Evolutionary conservation across 2,329 filamentous ascomycete genomes (phyloP).

Genomic region (Phyllosticta ampelicida): DNA sequence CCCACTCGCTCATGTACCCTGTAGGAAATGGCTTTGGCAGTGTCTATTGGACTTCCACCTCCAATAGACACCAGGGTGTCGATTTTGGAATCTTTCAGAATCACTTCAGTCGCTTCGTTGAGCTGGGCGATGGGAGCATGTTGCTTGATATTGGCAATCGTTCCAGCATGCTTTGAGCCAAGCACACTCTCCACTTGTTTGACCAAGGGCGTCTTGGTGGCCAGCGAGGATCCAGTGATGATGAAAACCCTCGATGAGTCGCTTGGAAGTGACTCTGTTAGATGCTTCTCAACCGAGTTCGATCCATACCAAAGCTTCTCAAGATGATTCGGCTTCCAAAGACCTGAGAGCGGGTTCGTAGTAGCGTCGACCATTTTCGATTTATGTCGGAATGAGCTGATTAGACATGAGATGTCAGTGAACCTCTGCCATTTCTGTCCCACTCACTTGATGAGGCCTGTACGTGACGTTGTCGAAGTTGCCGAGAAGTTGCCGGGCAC

Average conservation of each 20-base stretch:
- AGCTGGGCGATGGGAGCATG: slow-evolving; percentile 46
- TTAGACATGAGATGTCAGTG: neutral
- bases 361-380: slow-evolving; percentile 32
- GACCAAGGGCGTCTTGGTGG: slow-evolving; percentile 43
- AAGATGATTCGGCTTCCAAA: slow-evolving; percentile 42
- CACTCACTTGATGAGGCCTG: neutral
- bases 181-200: slow-evolving; percentile 41
- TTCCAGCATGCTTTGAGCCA: slow-evolving; percentile 38
- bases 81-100: slow-evolving; percentile 35
- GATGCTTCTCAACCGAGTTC: slow-evolving; percentile 36
- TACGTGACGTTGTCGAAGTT: neutral
- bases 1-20: slow-evolving; percentile 24
- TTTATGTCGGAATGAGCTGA: neutral
- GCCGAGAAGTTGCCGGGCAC: neutral
- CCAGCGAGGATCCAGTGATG: slow-evolving; percentile 44
- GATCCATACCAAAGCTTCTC: slow-evolving; percentile 41
- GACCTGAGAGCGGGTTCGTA: slow-evolving; percentile 34
- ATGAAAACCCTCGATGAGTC: slow-evolving; percentile 45
- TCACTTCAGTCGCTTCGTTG: slow-evolving; percentile 40
- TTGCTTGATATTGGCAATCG: slow-evolving; percentile 44
- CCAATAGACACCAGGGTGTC: slow-evolving; percentile 47
- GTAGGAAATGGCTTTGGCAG: slow-evolving; percentile 28
- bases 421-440: neutral
- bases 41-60: slow-evolving; percentile 45
- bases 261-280: slow-evolving; percentile 35